A percentile compares a stretch with the other conserved stretches of the same genome.
Conservation (phyloP, 2,329 filamentous ascomycete genomes). For the Hirsutella minnesotensis region DNA sequence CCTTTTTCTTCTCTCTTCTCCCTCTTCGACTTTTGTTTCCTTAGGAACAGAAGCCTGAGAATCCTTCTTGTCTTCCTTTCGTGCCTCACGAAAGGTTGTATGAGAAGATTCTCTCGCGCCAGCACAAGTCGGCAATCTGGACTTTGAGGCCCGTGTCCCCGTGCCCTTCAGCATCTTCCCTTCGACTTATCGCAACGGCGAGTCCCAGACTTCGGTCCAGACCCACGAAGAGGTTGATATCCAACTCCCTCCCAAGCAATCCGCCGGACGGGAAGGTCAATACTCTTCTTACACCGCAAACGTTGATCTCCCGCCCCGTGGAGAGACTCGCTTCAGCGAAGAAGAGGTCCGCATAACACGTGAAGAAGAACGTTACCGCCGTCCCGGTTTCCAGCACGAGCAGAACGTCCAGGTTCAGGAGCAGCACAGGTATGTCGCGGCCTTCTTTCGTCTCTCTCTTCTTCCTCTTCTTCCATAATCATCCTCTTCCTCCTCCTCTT, state of each 20-base stretch:
- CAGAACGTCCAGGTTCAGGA: constrained; percentile 29
- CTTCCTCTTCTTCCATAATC: constrained; percentile 1
- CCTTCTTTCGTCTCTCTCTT: constrained; percentile 7
- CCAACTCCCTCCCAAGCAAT: constrained; percentile 55
- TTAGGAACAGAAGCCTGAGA: constrained; percentile 51
- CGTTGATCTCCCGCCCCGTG: constrained; percentile 50
- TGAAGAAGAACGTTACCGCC: constrained; percentile 65
- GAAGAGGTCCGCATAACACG: constrained; percentile 76
- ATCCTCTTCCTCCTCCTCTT: background rate
- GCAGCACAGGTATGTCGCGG: constrained; percentile 38
- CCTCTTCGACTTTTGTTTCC: constrained; percentile 39
- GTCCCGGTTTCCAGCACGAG: constrained; percentile 52
- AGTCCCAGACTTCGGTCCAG: constrained; percentile 36
- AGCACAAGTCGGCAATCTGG: constrained; percentile 87
- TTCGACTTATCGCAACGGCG: constrained; percentile 74
- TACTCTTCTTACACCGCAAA: constrained; percentile 60
- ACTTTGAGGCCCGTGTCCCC: constrained; percentile 99
- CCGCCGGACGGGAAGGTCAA: constrained; percentile 97
- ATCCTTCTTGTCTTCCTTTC: constrained; percentile 60
- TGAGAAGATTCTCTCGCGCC: constrained; percentile 58
- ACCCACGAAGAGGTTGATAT: constrained; percentile 85
- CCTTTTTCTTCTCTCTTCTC: constrained; percentile 19
- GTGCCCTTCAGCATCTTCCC: constrained; percentile 99
- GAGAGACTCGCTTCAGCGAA: constrained; percentile 55
- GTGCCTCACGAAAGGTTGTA: constrained; percentile 43